These are phyloP conservation scores for Spiromastix sp. DNA, from an alignment of 2,329 filamentous ascomycete species.

Conservation along the genomic window DNA sequence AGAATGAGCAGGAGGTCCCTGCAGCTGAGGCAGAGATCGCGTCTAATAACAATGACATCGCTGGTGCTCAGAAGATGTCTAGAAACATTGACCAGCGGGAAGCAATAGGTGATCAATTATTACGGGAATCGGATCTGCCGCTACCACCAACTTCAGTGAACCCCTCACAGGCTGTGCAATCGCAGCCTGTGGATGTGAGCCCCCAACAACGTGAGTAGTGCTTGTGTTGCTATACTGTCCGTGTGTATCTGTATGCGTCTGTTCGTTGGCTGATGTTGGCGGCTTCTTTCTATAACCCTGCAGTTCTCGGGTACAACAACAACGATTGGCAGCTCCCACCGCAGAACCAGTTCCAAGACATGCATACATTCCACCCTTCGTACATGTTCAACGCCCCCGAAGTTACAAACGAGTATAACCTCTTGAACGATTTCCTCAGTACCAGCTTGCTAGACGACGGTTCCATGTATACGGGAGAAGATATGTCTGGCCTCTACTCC, in stretches of 20 bases:
- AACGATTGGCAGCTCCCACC: constrained; percentile 65
- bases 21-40: constrained; percentile 49
- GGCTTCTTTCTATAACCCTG: too few species aligned
- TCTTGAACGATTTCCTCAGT: constrained; percentile 93
- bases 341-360: constrained; percentile 82
- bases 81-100: constrained; percentile 48
- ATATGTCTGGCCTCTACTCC: constrained; percentile 51
- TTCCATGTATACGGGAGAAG: constrained; percentile 56
- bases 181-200: constrained; percentile 49
- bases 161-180: constrained; percentile 56
- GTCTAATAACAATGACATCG: constrained; percentile 33
- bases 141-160: constrained; percentile 39
- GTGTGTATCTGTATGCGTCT: too few species aligned
- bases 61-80: constrained; percentile 37
- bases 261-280: too few species aligned
- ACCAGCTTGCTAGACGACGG: constrained; percentile 82
- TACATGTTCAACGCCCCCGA: constrained; percentile 95
- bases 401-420: constrained; percentile 90
- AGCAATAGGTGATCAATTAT: constrained; percentile 37
- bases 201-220: constrained; percentile 62
- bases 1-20: constrained; percentile 50
- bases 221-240: constrained; percentile 9
- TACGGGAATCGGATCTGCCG: constrained; percentile 31
- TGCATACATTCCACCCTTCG: constrained; percentile 85
- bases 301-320: constrained; percentile 36